These are phyloP conservation scores for Silybum marianum DNA, from an alignment of 129 eudicot genomes.

Conservation along the genomic window DNA sequence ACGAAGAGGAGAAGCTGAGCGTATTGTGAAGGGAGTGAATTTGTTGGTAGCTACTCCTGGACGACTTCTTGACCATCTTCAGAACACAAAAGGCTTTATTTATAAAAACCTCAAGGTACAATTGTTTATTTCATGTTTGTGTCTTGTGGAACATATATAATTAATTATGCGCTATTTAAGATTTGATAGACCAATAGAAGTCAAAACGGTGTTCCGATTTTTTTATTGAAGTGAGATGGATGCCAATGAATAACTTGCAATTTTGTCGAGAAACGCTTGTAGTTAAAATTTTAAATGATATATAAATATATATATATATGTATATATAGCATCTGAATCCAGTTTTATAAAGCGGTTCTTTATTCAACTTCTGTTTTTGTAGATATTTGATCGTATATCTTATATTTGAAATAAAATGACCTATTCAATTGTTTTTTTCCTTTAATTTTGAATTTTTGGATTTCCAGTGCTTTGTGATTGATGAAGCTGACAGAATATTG, in stretches of 20 bases:
- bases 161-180: background rate
- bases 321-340: background rate
- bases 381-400: background rate
- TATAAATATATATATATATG: too few species aligned
- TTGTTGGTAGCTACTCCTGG: conserved; percentile 89
- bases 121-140: background rate
- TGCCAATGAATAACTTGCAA: too few species aligned
- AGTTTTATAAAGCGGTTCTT: background rate
- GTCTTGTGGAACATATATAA: background rate
- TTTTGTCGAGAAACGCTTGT: too few species aligned
- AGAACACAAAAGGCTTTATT: conserved; percentile 84
- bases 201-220: too few species aligned
- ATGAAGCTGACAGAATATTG: conserved; percentile 96
- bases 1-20: conserved; percentile 73
- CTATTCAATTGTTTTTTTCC: background rate
- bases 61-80: conserved; percentile 91
- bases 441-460: background rate
- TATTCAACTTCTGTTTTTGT: background rate
- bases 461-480: conserved; percentile 81
- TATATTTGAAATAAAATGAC: background rate
- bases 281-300: too few species aligned
- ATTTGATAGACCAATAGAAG: too few species aligned
- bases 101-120: conserved; percentile 73
- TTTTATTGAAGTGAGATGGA: background rate
- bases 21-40: conserved; percentile 88